Conservation (phyloP, 2,329 filamentous ascomycete genomes). For the Pseudocercospora eumusae region DNA sequence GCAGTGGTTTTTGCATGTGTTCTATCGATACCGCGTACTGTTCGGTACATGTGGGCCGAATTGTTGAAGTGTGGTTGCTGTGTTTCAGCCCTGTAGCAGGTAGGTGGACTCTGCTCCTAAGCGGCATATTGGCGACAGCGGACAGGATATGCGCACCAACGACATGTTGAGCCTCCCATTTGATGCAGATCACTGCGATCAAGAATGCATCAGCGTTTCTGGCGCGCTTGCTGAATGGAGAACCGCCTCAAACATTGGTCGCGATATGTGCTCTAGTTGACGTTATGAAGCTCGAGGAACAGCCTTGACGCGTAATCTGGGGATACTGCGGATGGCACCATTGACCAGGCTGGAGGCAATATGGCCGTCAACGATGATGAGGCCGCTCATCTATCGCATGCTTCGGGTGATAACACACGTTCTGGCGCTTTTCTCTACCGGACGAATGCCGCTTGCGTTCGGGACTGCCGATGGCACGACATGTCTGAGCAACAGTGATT, state of each 20-base stretch:
- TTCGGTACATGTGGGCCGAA: background rate
- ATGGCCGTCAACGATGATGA: background rate
- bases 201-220: background rate
- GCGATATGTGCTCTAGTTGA: background rate
- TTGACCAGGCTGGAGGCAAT: background rate
- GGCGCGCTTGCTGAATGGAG: background rate
- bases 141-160: background rate
- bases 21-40: background rate
- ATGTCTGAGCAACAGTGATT: background rate
- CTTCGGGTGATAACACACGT: background rate
- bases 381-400: background rate
- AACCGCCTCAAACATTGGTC: background rate
- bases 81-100: conserved; percentile 10
- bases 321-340: background rate
- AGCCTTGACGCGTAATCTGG: conserved; percentile 4
- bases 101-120: conserved; percentile 2
- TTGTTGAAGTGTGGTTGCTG: background rate
- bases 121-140: background rate
- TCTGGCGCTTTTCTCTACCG: background rate
- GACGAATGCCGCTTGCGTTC: background rate
- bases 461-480: too few relatives aligned
- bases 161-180: background rate
- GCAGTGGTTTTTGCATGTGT: background rate
- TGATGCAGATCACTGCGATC: background rate
- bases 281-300: background rate